Percentiles rank a stretch among this genome's conserved stretches.
Conservation (phyloP, 164 flowering plant genomes). For the Paratinospora sagittata region DNA sequence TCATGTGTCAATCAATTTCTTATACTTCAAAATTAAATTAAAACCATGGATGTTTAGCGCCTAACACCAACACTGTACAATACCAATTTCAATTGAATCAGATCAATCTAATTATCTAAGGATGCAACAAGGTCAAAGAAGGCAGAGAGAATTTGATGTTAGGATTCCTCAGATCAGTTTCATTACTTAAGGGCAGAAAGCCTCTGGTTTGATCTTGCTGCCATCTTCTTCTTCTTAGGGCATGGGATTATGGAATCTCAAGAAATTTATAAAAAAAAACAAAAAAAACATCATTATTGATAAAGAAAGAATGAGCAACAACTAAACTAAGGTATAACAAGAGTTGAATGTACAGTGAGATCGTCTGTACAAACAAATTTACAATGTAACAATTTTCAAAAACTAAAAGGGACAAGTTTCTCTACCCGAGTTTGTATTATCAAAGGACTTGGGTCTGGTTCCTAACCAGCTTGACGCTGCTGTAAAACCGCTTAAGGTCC, state of each 20-base stretch:
- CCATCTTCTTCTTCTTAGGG: background rate
- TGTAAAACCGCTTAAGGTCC: slow-evolving; percentile 91
- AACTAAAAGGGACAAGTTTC: background rate
- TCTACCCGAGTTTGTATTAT: background rate
- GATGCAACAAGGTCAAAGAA: too few species aligned
- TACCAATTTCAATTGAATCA: too few species aligned
- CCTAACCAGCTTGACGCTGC: slow-evolving; percentile 71
- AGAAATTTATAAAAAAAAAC: background rate
- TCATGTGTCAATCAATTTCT: too few species aligned
- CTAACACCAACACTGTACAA: too few species aligned
- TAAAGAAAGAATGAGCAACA: background rate
- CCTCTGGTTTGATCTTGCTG: background rate
- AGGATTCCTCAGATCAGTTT: background rate
- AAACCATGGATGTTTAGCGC: too few species aligned
- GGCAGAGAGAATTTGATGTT: too few species aligned
- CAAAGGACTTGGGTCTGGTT: slow-evolving; percentile 35
- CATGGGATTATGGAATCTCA: background rate
- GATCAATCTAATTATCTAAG: background rate
- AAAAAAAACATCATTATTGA: background rate
- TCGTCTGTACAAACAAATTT: slow-evolving; percentile 33
- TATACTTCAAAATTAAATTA: too few species aligned
- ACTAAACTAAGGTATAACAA: slow-evolving; percentile 10
- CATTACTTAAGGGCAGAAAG: too few species aligned
- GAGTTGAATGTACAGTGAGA: slow-evolving; percentile 25
- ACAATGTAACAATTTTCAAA: slow-evolving; percentile 6